Evolutionary conservation across 1,284 basidiomycete species (phyloP), one percentile per base, ranked within the genome.

Genomic region (Melampsora larici-populina): DNA sequence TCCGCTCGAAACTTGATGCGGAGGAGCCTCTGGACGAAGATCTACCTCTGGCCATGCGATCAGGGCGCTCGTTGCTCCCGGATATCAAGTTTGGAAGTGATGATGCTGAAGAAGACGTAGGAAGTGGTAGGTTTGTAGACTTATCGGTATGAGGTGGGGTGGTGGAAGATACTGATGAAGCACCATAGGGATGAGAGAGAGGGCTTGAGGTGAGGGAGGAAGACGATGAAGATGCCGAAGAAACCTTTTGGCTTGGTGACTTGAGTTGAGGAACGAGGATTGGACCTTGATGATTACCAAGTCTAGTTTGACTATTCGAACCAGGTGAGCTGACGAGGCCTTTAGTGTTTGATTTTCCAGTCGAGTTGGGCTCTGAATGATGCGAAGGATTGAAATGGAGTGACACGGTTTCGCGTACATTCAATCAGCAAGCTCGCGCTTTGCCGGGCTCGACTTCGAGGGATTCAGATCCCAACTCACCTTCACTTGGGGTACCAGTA

Each of bases 191-290:
- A 24, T 68, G 49, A 33, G 74, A 77, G 36, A 70, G 67, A 21
- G 74, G 66, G 63, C 74, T 77, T 21, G 74, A 70, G 40, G 66
- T 63, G 46, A 70, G 58, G 36, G 74, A 77, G 49, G 74, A 70
- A 60, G 74, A 76, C 11, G 74, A 70, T 26, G 73, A 76, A 40
- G 73, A 64, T 46, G 63, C 60, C n/a, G 48, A 49, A 40, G 21
- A n/a, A 29, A 36, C 36, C 17, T 62, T 67, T 67, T 24, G 68
- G 51, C 29, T 64, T 60, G 55, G 55, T 33, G 67, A 70, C 51
- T 77, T 77, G 33, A 77, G 55, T 77, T 77, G 74, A 60, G 74
- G 67, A 64, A 77, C 74, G 36, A 77, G 74, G 24, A 77, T 64
- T 29, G 74, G 43, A 9, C 68, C 74, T 29, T 77, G 74, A 21